Evolutionary conservation across 306 rosid species (phyloP), one percentile per base, ranked within the genome.

Genomic region (Ziziphus jujuba): DNA sequence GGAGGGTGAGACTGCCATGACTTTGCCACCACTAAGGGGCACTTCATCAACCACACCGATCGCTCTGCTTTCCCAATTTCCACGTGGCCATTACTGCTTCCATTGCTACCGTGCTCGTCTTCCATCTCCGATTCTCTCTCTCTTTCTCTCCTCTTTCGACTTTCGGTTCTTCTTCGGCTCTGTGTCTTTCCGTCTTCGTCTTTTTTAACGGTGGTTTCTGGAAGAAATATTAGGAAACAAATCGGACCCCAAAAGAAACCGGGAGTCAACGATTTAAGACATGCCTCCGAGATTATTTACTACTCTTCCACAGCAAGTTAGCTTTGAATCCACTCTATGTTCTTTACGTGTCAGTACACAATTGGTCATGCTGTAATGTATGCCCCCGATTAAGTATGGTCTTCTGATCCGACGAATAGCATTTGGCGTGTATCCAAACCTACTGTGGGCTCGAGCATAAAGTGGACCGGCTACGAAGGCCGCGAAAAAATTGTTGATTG

Each of bases 11-110:
- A 70, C 71, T 85, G 85, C 99, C 99, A 95, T 16, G 97, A 85
- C 80, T 90, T 95, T 0, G 99, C 89, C 17, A 95, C 96, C 1
- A 72, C 91, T 61, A 84, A 50, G 3, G 97, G 99, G 31, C 97
- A 89, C 90, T 95, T 95, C 99, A 95, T 95, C 69, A 95, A 68
- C 97, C 99, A 93, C 66, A 90, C 99, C 28, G 97, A 87, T 80
- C 91, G 85, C 75, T 93, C 99, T 0, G 97, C 86, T 67, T 81
- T 93, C 12, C 69, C 75, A 3, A 87, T 90, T 52, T 93, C 99
- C 86, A 93, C 22, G 81, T 81, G 78, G 13, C 81, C 64, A 59
- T 74, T 75, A 66, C 79, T 67, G 24, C 88, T 69, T 5, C 51
- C 56, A 56, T 56, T 54, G 44, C 66, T 68, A 53, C 80, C 77